Percentiles rank a stretch among this genome's conserved stretches.
Conservation (phyloP, 805 yeast species). For the Wickerhamiella dianesei region DNA sequence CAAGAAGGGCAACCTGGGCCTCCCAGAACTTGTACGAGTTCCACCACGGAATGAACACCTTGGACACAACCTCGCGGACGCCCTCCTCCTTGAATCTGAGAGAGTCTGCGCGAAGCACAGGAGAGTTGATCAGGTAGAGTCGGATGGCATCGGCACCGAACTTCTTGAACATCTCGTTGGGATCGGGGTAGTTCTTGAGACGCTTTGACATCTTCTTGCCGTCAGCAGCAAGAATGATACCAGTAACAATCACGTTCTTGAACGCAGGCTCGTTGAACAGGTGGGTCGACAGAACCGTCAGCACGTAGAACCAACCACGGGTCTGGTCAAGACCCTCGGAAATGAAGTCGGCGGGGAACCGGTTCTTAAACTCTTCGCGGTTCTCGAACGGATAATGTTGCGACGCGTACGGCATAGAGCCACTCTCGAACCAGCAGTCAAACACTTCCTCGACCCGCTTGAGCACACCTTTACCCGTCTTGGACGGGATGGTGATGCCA, state of each 20-base stretch:
- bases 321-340: constrained; percentile 99
- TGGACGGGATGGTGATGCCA: constrained; percentile 82
- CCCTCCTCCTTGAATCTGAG: constrained; percentile 97
- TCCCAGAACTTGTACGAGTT: constrained; percentile 93
- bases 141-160: constrained; percentile 98
- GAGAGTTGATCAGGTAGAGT: constrained; percentile 90
- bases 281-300: constrained; percentile 90
- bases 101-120: constrained; percentile 92
- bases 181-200: constrained; percentile 96
- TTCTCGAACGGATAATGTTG: constrained; percentile 94
- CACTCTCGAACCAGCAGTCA: constrained; percentile 99
- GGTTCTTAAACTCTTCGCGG: constrained; percentile 48
- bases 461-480: constrained; percentile 73
- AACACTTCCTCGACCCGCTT: constrained; percentile 93
- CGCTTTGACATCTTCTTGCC: constrained; percentile 99
- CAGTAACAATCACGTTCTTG: constrained; percentile 88
- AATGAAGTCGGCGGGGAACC: constrained; percentile 95
- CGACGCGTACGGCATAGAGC: constrained; percentile 97
- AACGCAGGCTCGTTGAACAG: constrained; percentile 86
- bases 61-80: constrained; percentile 92
- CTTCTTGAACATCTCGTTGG: constrained; percentile 60
- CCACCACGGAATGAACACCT: constrained; percentile 97
- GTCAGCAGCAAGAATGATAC: constrained; percentile 93
- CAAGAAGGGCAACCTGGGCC: constrained; percentile 75
- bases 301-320: constrained; percentile 99